Evolutionary conservation across 495 filamentous ascomycete genomes (phyloP).

Genomic region (Lophium mytilinum): DNA sequence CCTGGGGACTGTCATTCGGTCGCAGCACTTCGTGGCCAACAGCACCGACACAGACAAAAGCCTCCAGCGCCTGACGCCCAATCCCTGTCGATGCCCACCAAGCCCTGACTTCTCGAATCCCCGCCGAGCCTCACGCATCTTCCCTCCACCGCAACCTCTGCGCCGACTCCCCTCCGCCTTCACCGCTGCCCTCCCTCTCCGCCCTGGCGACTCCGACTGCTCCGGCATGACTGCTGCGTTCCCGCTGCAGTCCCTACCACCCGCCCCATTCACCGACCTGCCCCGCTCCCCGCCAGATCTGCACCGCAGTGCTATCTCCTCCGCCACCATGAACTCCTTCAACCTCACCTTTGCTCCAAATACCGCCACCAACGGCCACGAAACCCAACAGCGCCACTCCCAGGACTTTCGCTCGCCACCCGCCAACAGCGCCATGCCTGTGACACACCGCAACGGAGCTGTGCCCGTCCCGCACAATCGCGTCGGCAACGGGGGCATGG

Average conservation of each 20-base stretch:
- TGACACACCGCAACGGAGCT: constrained; percentile 27
- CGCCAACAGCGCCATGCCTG: constrained; percentile 16
- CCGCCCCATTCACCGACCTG: not conserved
- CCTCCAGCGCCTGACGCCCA: too few species aligned
- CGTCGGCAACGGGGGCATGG: constrained; percentile 22
- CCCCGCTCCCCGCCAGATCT: not conserved
- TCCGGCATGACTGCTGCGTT: not conserved
- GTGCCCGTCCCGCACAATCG: constrained; percentile 22
- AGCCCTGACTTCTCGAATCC: too few species aligned
- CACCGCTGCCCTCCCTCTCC: too few species aligned
- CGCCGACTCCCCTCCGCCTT: too few species aligned
- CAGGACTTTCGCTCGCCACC: constrained; percentile 15
- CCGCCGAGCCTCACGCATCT: not conserved
- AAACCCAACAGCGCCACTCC: constrained; percentile 18
- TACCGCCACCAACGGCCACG: constrained; percentile 12
- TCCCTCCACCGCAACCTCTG: not conserved
- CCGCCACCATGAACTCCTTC: constrained; percentile 2
- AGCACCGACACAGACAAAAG: too few species aligned
- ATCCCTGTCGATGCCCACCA: too few species aligned
- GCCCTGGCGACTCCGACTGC: too few species aligned
- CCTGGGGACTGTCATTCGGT: too few species aligned
- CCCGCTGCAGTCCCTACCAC: not conserved
- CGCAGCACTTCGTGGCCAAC: too few species aligned
- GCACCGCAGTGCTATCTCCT: not conserved
- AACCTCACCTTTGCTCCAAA: constrained; percentile 9